Base-by-base conservation (phyloP, 2,329 filamentous ascomycete genomes). In the Sarocladiaceae sp. region DNA sequence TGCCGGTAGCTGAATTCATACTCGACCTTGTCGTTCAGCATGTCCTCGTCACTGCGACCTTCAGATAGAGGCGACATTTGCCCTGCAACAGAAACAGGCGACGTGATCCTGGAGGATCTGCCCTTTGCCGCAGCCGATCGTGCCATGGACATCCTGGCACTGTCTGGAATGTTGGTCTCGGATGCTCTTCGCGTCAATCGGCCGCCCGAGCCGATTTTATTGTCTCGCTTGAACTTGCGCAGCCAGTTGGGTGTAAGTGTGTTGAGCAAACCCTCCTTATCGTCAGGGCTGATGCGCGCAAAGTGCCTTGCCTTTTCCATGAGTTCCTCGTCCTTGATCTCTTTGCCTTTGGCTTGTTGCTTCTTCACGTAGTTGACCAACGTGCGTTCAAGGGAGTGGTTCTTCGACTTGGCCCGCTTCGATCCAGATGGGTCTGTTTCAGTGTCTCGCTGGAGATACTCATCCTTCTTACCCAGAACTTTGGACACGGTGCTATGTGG, bases 191-290 rank as follows among this genome's bases (percentile, higher is more conserved):
- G 68, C 49, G 71, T 68, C 29, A 80, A 56, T 48, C 68, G 73
- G 12, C 20, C 16, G 3, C 18, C 15, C 5, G 33, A 37, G 23
- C 64, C 68, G 45, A 79, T 67, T 23, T 66, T 81, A 60, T 95
- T 84, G 67, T 91, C 95, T 59, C 88, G 80, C 70, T 96, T 95
- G 72, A 97, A 97, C 60, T 93, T 94, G 58, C 95, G 88, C 26
- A 97, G 74, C 90, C 91, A 96, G 53, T 74, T 82, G 23, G 79
- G 71, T 53, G 79, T 93, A 51, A 88, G 77, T 40, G 78, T 77
- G 55, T 84, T 86, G 45, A 84, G 64, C 41, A 87, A 79, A 50
- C 75, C 80, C 44, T 95, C 88, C 3, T 81, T 77, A 46, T 81
- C 80, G 20, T 80, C 64, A 33, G 40, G 40, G 33, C 66, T 82